phyloP scores from a whole-genome alignment of 352 stramenopile species.

The Globisporangium parvum region DNA sequence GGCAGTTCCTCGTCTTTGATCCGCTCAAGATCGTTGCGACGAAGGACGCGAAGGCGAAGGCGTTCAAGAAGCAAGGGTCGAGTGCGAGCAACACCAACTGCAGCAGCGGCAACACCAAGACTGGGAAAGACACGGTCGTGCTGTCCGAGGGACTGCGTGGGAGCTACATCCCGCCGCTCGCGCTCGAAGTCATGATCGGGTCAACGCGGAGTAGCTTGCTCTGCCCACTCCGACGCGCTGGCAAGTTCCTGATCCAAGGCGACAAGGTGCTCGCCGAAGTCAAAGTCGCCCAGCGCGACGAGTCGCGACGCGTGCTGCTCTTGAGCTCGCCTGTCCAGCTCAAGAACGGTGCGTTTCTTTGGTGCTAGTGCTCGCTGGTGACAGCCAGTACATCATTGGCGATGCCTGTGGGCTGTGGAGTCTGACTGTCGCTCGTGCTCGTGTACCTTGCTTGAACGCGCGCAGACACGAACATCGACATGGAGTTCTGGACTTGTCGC shows the following conservation, averaged over 20 bases:
- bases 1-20: conserved; percentile 84
- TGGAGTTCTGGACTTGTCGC: conserved; percentile 75
- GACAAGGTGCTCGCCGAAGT: conserved; percentile 83
- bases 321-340: conserved; percentile 85
- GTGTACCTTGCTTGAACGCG: conserved; percentile 1
- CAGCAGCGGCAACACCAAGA: background rate
- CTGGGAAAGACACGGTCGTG: conserved; percentile 53
- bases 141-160: conserved; percentile 69
- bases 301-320: conserved; percentile 76
- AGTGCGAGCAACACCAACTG: background rate
- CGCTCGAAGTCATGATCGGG: conserved; percentile 80
- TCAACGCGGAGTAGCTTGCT: conserved; percentile 63
- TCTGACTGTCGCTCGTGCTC: background rate
- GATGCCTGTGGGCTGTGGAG: background rate
- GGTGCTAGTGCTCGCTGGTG: background rate
- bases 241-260: conserved; percentile 86
- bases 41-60: conserved; percentile 33
- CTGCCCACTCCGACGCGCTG: conserved; percentile 74
- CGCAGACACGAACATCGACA: conserved; percentile 68
- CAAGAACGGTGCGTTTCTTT: conserved; percentile 70
- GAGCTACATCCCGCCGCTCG: conserved; percentile 80
- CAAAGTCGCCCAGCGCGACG: conserved; percentile 83
- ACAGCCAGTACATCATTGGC: no score
- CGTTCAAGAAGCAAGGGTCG: conserved; percentile 13
- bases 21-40: conserved; percentile 72